Base-by-base conservation (phyloP, 1,284 basidiomycete genomes). In the Coniophora puteana region DNA sequence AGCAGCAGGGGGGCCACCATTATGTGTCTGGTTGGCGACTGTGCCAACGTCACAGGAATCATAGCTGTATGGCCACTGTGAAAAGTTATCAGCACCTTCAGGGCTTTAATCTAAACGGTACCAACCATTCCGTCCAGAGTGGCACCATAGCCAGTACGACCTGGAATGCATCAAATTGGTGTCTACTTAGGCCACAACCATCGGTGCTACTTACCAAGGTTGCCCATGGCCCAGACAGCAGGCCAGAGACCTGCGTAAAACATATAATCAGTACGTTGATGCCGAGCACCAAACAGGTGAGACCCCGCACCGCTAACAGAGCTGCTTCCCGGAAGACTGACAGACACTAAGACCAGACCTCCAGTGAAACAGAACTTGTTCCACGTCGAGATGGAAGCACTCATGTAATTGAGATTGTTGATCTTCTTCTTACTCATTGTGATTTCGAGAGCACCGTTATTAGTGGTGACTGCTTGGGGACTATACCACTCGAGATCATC, bases 341-440 rank as follows among this genome's bases (percentile, higher is more conserved):
- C 80, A 5, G 75, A 72, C 4, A 76, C 74, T 53, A 84, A 76
- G 34, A 92, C 65, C 44, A 89, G 67, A 17, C 89, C 89, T 25
- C 91, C 90, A 1, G 88, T 93, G 66, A 97, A 97, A 65, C 94
- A 97, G 55, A 97, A 89, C 62, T 96, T 92, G 62, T 93, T 93
- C 90, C 90, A 92, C 8, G 75, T 76, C 20, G 80, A 68, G 54
- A 90, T 65, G 71, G 83, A 70, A 1, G 80, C 86, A 20, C 86
- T 79, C 47, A 81, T 71, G 58, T 84, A 95, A 52, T 89, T 65
- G 47, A 96, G 70, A 40, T 76, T 79, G 61, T 96, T 84, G 29
- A 71, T 84, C 33, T 68, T 52, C 54, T 80, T 81, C 48, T 78
- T 53, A 0, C 73, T 77, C 48, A 94, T 62, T 0, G 85, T 91